phyloP scores from a whole-genome alignment of 805 yeast genomes.

The Kodamaea lidongshanica region DNA sequence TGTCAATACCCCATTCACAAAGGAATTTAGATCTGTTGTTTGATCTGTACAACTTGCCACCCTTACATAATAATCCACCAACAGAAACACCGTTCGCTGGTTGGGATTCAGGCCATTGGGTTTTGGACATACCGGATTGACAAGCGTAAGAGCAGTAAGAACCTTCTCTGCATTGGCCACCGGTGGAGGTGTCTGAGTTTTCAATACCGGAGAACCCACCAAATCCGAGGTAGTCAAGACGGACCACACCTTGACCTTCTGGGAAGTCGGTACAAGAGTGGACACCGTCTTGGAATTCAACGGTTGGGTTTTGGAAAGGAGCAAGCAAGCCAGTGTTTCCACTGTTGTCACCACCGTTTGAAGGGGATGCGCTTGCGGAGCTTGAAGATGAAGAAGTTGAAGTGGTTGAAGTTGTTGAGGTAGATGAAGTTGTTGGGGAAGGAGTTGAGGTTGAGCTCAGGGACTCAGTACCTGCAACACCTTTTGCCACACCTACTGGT shows the following conservation, averaged over 20 bases:
- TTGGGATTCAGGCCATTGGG: conserved; percentile 92
- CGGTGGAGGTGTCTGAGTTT: conserved; percentile 51
- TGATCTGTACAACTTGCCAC: conserved; percentile 79
- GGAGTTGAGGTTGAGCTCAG: conserved; percentile 9
- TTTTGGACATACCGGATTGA: conserved; percentile 98
- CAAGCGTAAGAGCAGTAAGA: conserved; percentile 98
- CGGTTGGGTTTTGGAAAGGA: conserved; percentile 51
- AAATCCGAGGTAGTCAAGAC: conserved; percentile 62
- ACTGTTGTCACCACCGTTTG: conserved; percentile 2
- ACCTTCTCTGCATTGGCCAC: conserved; percentile 78
- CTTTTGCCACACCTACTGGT: conserved; percentile 12
- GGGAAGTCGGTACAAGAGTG: conserved; percentile 66
- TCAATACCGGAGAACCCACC: conserved; percentile 84
- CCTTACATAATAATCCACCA: conserved; percentile 86
- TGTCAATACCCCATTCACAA: conserved; percentile 80
- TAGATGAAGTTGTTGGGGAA: conserved; percentile 4
- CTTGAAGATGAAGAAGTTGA: conserved; percentile 9
- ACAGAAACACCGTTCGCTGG: conserved; percentile 85
- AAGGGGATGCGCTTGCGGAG: conserved; percentile 15
- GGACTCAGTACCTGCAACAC: conserved; percentile 16
- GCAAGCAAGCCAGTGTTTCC: conserved; percentile 57
- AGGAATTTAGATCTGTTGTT: conserved; percentile 60
- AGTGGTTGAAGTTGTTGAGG: conserved; percentile 8
- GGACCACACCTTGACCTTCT: conserved; percentile 75
- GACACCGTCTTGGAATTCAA: conserved; percentile 66